These are phyloP conservation scores for Conringia planisiliqua DNA, from an alignment of 345 rosid species.

Conservation along the genomic window DNA sequence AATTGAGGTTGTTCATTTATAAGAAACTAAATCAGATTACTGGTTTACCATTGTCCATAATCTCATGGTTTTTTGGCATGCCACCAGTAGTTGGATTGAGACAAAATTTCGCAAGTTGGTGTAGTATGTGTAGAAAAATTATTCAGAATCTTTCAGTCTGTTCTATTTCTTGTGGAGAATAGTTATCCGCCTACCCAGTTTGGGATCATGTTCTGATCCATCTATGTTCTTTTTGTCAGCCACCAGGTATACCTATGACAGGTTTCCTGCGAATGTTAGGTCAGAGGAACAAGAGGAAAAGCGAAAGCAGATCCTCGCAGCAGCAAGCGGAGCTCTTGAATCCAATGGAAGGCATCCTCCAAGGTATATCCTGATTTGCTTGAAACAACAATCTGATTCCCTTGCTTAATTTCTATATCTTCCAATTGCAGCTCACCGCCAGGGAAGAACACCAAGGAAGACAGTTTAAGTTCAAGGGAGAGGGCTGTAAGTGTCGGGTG, in stretches of 20 bases:
- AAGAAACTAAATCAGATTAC: background rate
- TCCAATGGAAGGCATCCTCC: slow-evolving; percentile 66
- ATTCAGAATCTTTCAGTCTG: background rate
- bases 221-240: slow-evolving; percentile 44
- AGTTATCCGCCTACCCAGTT: background rate
- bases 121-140: background rate
- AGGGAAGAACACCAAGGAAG: slow-evolving; percentile 55
- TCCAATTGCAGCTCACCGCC: slow-evolving; percentile 65
- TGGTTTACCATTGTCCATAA: slow-evolving; percentile 1
- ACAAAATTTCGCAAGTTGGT: background rate
- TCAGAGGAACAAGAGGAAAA: slow-evolving; percentile 95
- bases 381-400: slow-evolving; percentile 13
- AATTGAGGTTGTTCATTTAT: background rate
- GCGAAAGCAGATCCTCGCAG: slow-evolving; percentile 89
- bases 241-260: slow-evolving; percentile 85
- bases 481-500: slow-evolving; percentile 79
- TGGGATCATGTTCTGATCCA: slow-evolving; percentile 17
- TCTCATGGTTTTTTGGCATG: slow-evolving; percentile 14
- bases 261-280: slow-evolving; percentile 85
- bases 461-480: slow-evolving; percentile 79
- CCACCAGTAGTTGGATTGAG: slow-evolving; percentile 15
- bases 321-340: slow-evolving; percentile 86
- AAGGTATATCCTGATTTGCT: slow-evolving; percentile 48
- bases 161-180: background rate
- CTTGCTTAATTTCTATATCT: slow-evolving; percentile 9